These are phyloP conservation scores for Leccinum barrowsii DNA, from an alignment of 768 basidiomycete species.

Conservation along the genomic window DNA sequence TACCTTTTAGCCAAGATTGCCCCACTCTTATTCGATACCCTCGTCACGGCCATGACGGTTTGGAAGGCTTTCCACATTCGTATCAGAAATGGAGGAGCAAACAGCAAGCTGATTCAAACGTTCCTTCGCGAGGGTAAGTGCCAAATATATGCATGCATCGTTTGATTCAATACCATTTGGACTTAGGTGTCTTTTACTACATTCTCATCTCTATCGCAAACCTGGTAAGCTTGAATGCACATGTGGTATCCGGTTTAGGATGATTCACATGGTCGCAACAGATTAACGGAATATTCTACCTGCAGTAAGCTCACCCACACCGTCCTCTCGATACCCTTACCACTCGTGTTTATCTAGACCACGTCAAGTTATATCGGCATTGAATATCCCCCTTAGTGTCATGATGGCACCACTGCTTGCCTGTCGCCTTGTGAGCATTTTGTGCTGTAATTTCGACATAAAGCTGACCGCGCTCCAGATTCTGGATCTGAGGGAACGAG, in stretches of 20 bases:
- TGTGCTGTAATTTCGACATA: neutral
- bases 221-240: slow-evolving; percentile 39
- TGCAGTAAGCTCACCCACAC: slow-evolving; percentile 53
- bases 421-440: slow-evolving; percentile 61
- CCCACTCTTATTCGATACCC: slow-evolving; percentile 75
- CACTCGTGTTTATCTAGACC: slow-evolving; percentile 44
- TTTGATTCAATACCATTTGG: neutral
- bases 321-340: slow-evolving; percentile 2
- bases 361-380: slow-evolving; percentile 76
- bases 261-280: slow-evolving; percentile 15
- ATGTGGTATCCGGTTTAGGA: neutral
- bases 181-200: slow-evolving; percentile 72
- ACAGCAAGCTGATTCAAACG: slow-evolving; percentile 77
- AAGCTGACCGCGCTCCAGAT: slow-evolving; percentile 46
- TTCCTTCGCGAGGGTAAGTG: slow-evolving; percentile 73
- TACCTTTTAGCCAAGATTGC: slow-evolving; percentile 53
- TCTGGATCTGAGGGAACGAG: slow-evolving; percentile 77
- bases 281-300: slow-evolving; percentile 82
- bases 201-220: slow-evolving; percentile 85
- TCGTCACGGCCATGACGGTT: slow-evolving; percentile 78
- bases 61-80: slow-evolving; percentile 77
- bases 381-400: slow-evolving; percentile 81
- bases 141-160: slow-evolving; percentile 1
- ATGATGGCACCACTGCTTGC: slow-evolving; percentile 81
- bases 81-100: slow-evolving; percentile 69